Conservation (phyloP, 2,329 filamentous ascomycete genomes). For the Fusarium subtropicale region DNA sequence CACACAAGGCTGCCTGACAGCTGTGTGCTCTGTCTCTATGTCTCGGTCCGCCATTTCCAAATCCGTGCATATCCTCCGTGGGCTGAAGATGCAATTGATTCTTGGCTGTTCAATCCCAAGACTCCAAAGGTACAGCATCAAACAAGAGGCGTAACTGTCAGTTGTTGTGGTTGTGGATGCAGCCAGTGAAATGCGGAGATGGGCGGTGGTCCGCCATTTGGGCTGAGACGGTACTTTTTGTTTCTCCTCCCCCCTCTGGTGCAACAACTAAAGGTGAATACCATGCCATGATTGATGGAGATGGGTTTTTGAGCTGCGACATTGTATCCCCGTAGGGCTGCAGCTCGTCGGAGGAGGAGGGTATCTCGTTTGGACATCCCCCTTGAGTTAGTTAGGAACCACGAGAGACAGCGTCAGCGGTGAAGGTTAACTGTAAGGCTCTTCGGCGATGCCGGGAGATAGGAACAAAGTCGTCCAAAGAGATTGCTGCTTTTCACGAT, state of each 20-base stretch:
- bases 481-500: conserved; percentile 30
- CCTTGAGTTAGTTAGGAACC: neutral
- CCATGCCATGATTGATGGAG: conserved; percentile 3
- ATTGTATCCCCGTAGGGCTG: conserved; percentile 42
- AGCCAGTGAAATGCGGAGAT: conserved; percentile 10
- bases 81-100: conserved; percentile 33
- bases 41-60: conserved; percentile 38
- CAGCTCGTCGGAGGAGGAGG: conserved; percentile 30
- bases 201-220: conserved; percentile 20
- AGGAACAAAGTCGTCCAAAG: conserved; percentile 19
- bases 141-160: neutral
- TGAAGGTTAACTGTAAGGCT: conserved; percentile 41
- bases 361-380: conserved; percentile 12
- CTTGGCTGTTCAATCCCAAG: conserved; percentile 2
- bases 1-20: conserved; percentile 29
- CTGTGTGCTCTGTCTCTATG: conserved; percentile 5
- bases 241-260: neutral
- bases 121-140: conserved; percentile 1
- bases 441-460: conserved; percentile 43
- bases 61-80: conserved; percentile 34
- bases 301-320: neutral
- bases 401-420: conserved; percentile 26
- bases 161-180: conserved; percentile 15
- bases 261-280: neutral
- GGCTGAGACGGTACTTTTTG: conserved; percentile 4